Conservation (phyloP, 228 moss, liverwort and hornwort species). For the Sphagnum fallax region DNA sequence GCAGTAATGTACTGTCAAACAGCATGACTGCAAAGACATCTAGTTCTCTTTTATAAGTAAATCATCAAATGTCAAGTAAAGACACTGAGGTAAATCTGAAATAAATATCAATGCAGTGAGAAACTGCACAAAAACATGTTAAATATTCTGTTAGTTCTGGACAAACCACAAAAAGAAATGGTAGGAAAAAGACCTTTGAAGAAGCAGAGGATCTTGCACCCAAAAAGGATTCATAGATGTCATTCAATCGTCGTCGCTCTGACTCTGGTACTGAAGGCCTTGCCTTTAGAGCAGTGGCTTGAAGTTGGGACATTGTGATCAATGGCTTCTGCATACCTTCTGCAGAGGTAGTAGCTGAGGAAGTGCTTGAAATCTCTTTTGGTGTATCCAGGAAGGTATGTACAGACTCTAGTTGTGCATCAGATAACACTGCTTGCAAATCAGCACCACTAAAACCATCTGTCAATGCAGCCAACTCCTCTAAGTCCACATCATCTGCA, state of each 20-base stretch:
- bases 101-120: neutral
- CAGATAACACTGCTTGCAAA: conserved; percentile 95
- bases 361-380: neutral
- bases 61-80: neutral
- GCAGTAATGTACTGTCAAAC: too few relatives aligned
- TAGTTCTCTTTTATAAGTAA: neutral
- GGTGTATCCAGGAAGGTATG: conserved; percentile 55
- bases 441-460: conserved; percentile 96
- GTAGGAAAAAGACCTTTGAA: conserved; percentile 26
- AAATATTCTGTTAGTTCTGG: too few relatives aligned
- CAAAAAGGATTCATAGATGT: conserved; percentile 73
- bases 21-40: neutral
- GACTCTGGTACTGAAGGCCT: conserved; percentile 83
- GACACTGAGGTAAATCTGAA: neutral
- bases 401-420: conserved; percentile 90
- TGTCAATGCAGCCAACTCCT: conserved; percentile 64
- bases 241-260: conserved; percentile 64
- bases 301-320: conserved; percentile 69
- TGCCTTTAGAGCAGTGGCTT: conserved; percentile 58
- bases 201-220: conserved; percentile 52
- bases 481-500: conserved; percentile 78
- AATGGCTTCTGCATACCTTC: conserved; percentile 26
- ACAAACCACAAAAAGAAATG: neutral
- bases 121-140: too few relatives aligned
- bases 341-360: neutral